These are phyloP conservation scores for Canavalia gladiata DNA, from an alignment of 306 rosid genomes.

Conservation along the genomic window DNA sequence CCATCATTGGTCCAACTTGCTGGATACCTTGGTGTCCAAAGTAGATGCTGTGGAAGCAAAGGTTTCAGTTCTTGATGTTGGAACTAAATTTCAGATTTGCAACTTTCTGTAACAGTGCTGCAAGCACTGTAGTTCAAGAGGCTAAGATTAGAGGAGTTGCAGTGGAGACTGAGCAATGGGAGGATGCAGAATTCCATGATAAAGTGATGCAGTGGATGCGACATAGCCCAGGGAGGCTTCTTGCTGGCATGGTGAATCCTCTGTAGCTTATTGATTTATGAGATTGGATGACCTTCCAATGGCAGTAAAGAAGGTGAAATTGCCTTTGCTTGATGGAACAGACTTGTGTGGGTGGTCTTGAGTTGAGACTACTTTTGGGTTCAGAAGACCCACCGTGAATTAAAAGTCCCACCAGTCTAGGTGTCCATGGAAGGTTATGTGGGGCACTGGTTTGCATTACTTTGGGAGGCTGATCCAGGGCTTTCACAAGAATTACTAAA, in stretches of 20 bases:
- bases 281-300: neutral
- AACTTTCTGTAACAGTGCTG: neutral
- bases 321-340: neutral
- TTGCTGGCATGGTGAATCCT: neutral
- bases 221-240: neutral
- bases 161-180: neutral
- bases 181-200: neutral
- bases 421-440: neutral
- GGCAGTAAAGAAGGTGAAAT: neutral
- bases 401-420: neutral
- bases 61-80: neutral
- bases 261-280: neutral
- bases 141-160: neutral
- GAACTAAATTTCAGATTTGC: neutral
- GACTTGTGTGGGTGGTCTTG: neutral
- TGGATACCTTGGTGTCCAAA: neutral
- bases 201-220: neutral
- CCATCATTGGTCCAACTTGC: neutral
- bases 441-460: neutral
- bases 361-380: neutral
- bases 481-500: neutral
- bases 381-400: neutral
- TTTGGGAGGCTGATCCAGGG: neutral
- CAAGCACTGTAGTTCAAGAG: neutral
- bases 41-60: neutral